Evolutionary conservation across 257 asterid genomes (phyloP).

Genomic region (Rubia yunnanensis): DNA sequence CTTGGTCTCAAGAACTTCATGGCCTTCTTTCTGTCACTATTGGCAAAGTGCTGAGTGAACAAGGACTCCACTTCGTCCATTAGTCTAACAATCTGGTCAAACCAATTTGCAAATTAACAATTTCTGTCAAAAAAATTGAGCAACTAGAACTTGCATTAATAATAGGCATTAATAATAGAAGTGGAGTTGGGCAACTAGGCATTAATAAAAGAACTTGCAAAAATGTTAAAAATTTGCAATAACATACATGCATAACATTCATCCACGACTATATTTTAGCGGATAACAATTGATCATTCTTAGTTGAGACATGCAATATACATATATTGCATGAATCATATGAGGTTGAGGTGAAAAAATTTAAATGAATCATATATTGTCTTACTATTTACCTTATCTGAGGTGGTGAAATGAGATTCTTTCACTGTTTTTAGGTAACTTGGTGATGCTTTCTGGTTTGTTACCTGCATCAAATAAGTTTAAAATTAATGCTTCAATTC

Average conservation of each 20-base stretch:
- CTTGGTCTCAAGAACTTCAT: conserved; percentile 91
- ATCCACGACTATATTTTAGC: too few relatives aligned
- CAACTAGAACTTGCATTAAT: too few relatives aligned
- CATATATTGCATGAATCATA: too few relatives aligned
- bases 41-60: conserved; percentile 92
- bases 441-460: conserved; percentile 57
- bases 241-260: too few relatives aligned
- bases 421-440: conserved; percentile 69
- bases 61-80: conserved; percentile 98
- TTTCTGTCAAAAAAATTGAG: not conserved
- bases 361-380: not conserved
- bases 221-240: too few relatives aligned
- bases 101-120: not conserved
- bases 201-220: too few relatives aligned
- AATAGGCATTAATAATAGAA: too few relatives aligned
- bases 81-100: conserved; percentile 65
- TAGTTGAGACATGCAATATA: too few relatives aligned
- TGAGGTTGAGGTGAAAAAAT: too few relatives aligned
- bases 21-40: conserved; percentile 77
- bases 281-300: too few relatives aligned
- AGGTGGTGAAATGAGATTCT: conserved; percentile 73
- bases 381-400: conserved; percentile 58
- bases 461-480: conserved; percentile 34
- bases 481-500: too few relatives aligned
- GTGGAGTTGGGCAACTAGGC: too few relatives aligned